Evolutionary conservation across 2,329 filamentous ascomycete genomes (phyloP).

Genomic region (Calonectria pteridis): DNA sequence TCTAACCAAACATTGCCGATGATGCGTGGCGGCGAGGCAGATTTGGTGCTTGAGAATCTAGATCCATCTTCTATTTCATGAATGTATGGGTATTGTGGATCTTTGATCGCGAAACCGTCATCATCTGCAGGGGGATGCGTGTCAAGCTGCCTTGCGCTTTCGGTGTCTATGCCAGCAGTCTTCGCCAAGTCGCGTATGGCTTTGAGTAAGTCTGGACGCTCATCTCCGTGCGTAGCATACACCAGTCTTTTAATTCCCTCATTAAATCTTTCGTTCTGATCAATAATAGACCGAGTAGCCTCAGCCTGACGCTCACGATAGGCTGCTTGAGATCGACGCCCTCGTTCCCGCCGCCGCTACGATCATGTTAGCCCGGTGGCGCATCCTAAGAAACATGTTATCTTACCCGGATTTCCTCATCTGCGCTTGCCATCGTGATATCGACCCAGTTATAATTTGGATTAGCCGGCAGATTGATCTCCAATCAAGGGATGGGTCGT

Average conservation of each 20-base stretch:
- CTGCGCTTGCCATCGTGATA: background rate
- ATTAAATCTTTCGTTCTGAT: conserved; percentile 35
- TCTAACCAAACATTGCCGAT: conserved; percentile 25
- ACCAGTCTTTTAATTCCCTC: conserved; percentile 14
- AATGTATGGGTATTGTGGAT: background rate
- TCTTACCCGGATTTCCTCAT: conserved; percentile 17
- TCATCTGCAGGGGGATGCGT: background rate
- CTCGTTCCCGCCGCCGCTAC: conserved; percentile 46
- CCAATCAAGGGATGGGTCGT: background rate
- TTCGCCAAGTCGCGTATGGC: conserved; percentile 20
- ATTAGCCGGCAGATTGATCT: background rate
- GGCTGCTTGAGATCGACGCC: conserved; percentile 46
- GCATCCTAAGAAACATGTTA: background rate
- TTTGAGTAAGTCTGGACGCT: conserved; percentile 19
- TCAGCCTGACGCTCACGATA: conserved; percentile 48
- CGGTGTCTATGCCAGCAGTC: conserved; percentile 16
- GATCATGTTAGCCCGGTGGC: background rate
- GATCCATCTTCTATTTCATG: background rate
- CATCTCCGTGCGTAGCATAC: conserved; percentile 12
- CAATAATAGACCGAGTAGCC: conserved; percentile 27
- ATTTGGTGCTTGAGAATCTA: background rate
- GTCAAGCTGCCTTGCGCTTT: no score
- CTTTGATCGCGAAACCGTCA: background rate
- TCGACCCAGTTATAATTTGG: no score
- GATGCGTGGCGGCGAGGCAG: background rate